Evolutionary conservation across 345 rosid genomes (phyloP).

Genomic region (Acer yangbiense): DNA sequence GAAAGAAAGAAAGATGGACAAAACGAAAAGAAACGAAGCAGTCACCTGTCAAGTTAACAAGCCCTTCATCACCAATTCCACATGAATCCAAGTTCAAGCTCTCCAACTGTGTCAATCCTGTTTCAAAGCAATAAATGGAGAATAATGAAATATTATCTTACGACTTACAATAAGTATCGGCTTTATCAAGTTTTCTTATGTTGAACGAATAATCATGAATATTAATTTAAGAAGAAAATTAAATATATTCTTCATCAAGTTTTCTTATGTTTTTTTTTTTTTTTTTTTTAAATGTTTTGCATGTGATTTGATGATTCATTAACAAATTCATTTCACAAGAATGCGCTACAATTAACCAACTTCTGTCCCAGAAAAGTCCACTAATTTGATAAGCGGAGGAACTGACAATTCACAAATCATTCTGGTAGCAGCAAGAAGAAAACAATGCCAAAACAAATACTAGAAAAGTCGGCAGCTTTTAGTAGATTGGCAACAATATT

Average conservation of each 20-base stretch:
- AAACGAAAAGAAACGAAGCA: too few species aligned
- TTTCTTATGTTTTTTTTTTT: neutral
- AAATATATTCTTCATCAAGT: neutral
- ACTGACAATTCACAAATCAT: neutral
- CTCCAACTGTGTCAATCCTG: constrained; percentile 85
- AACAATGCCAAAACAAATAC: neutral
- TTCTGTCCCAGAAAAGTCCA: neutral
- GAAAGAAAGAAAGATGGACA: too few species aligned
- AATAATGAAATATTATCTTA: neutral
- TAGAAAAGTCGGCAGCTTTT: neutral
- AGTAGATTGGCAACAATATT: neutral
- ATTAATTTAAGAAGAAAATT: too few species aligned
- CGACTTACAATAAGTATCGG: too few species aligned
- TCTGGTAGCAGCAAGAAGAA: neutral
- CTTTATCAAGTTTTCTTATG: too few species aligned
- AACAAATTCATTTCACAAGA: neutral
- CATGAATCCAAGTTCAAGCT: constrained; percentile 97
- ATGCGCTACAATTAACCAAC: neutral
- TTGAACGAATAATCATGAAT: too few species aligned
- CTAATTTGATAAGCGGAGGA: neutral
- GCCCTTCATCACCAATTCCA: constrained; percentile 71
- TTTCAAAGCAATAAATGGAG: constrained; percentile 21
- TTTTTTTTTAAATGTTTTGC: neutral
- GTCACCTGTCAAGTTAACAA: constrained; percentile 72
- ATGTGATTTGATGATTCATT: neutral